Base-by-base conservation (phyloP, 495 filamentous ascomycete genomes). In the Penicillium cosmopolitanum region DNA sequence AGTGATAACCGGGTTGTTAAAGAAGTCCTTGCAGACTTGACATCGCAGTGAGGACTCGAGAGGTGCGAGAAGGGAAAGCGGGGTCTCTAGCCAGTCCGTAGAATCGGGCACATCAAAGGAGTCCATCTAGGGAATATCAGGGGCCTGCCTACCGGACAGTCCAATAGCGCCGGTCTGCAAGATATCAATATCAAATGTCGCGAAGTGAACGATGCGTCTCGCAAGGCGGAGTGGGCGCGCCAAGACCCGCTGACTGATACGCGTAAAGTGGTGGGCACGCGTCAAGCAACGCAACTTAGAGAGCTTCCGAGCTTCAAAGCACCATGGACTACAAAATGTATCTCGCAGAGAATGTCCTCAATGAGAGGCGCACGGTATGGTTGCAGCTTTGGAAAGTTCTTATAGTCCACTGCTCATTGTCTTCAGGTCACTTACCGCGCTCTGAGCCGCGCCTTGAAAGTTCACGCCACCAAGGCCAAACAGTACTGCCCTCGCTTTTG, bases 1-100 rank as follows among this genome's bases (percentile, higher is more conserved):
- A 1, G 95, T 99, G 54, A 97, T 87, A 80, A 99, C 93, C 1
- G 95, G 95, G 21, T 90, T 93, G 59, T 85, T 83, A 77, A 89
- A 98, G 74, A 97, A 96, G 71, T 99, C 95, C 74, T 97, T 98
- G 83, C 95, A 99, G 57, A 99, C 89, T 66, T 97, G 89, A 73
- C 95, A 99, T 62, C 93, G 90, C 15, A 99, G 82, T 15, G 91
- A 85, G 42, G 91, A 85, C 66, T 99, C 95, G 55, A 99, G 83
- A 6, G 87, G 79, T 50, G 86, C 79, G 56, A 98, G 82, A 35
- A 82, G 75, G 2, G 87, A 81, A 9, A 98, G 79, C 1, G 87
- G 84, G 19, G 95, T 97, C n/a, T 77, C 65, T 15, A 92, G 77
- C 96, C 95, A 98, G 80, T 98, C 96, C 48, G 94, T 94, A 6